Conservation (phyloP, 2,329 filamentous ascomycete genomes). For the Phaeophleospora eucalypticola region DNA sequence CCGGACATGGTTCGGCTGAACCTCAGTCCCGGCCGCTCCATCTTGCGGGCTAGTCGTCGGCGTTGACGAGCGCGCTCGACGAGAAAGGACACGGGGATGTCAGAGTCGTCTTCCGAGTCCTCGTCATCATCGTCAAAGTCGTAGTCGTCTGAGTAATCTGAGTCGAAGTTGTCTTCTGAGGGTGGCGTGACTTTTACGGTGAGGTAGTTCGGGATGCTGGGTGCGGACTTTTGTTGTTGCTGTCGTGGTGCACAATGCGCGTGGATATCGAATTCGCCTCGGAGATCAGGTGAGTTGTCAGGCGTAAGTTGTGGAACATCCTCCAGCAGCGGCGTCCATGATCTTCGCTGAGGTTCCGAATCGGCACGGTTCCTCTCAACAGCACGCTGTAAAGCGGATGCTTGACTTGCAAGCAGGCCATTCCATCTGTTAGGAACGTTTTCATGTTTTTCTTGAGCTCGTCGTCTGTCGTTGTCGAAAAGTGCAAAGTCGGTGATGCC, state of each 20-base stretch:
- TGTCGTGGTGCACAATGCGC: constrained; percentile 10
- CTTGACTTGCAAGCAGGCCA: constrained; percentile 24
- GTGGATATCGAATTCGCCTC: constrained; percentile 28
- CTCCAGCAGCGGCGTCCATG: constrained; percentile 20
- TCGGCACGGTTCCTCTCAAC: constrained; percentile 21
- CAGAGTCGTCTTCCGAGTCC: constrained; percentile 23
- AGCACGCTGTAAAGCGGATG: constrained; percentile 24
- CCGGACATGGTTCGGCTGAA: constrained; percentile 29
- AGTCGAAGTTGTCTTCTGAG: constrained; percentile 12
- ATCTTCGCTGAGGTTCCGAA: constrained; percentile 10
- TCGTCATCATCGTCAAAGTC: constrained; percentile 18
- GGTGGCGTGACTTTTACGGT: constrained; percentile 17
- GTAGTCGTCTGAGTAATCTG: neutral
- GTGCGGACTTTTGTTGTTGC: constrained; percentile 3
- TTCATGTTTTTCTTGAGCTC: constrained; percentile 23
- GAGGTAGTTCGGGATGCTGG: constrained; percentile 23
- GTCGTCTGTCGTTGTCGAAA: constrained; percentile 27
- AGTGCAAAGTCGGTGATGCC: constrained; percentile 34
- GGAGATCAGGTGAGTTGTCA: constrained; percentile 29
- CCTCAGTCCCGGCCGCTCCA: constrained; percentile 28
- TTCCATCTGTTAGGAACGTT: constrained; percentile 26
- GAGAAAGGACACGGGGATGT: constrained; percentile 24
- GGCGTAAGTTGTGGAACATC: constrained; percentile 31
- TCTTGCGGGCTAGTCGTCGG: constrained; percentile 14
- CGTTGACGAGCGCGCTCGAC: constrained; percentile 23